These are phyloP conservation scores for Ophiocordyceps camponoti-leonardi DNA, from an alignment of 2,329 filamentous ascomycete genomes.

Conservation along the genomic window DNA sequence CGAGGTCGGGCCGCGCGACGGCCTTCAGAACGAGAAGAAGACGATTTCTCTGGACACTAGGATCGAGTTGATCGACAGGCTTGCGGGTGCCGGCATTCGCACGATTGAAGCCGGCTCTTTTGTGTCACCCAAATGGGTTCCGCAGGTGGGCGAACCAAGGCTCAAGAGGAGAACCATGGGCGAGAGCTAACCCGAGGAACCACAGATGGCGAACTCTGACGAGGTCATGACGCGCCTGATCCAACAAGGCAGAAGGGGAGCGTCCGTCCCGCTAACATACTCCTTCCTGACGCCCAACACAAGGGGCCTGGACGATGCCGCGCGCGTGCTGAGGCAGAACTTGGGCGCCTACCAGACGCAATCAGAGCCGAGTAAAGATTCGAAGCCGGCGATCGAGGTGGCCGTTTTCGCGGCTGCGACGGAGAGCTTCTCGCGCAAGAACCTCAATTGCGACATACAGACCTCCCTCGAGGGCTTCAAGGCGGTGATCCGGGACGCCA, in stretches of 20 bases:
- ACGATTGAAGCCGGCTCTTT: slow-evolving; percentile 73
- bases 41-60: slow-evolving; percentile 56
- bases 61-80: slow-evolving; percentile 53
- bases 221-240: slow-evolving; percentile 57
- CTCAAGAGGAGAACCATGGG: too few relatives aligned
- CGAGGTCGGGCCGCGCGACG: slow-evolving; percentile 72
- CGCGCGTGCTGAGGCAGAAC: slow-evolving; percentile 33
- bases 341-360: slow-evolving; percentile 32
- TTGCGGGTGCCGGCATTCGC: slow-evolving; percentile 50
- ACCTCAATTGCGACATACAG: slow-evolving; percentile 65
- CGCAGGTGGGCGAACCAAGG: slow-evolving; percentile 40
- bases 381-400: slow-evolving; percentile 42
- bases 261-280: slow-evolving; percentile 45
- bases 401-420: slow-evolving; percentile 72
- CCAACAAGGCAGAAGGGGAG: slow-evolving; percentile 29
- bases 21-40: slow-evolving; percentile 71
- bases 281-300: slow-evolving; percentile 68
- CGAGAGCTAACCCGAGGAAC: neutral
- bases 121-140: slow-evolving; percentile 71
- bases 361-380: slow-evolving; percentile 20
- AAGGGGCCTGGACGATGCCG: slow-evolving; percentile 52
- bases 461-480: slow-evolving; percentile 55
- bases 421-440: slow-evolving; percentile 63
- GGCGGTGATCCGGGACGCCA: slow-evolving; percentile 52
- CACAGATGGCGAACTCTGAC: slow-evolving; percentile 61